A percentile compares a stretch with the other conserved stretches of the same genome.
These are phyloP conservation scores for Helicostylum pulchrum DNA, from an alignment of 192 early-diverging fungal species.

Conservation along the genomic window DNA sequence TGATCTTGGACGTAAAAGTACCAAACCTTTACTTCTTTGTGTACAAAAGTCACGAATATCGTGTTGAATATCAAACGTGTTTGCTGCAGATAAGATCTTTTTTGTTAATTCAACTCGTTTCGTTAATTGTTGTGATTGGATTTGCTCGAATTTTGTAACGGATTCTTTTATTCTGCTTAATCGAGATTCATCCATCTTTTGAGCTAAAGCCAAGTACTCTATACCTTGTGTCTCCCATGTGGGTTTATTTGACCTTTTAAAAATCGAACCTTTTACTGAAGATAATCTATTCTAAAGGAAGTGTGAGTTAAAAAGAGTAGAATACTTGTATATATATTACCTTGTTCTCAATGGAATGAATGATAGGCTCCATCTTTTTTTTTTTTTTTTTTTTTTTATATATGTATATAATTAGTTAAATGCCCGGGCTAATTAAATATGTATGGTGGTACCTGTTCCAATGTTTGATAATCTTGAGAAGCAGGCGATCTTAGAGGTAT, in stretches of 20 bases:
- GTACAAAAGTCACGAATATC: slow-evolving; percentile 8
- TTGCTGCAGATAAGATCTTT: neutral
- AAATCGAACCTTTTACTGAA: slow-evolving; percentile 18
- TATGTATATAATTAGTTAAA: neutral
- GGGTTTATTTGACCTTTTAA: neutral
- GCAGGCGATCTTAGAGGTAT: slow-evolving; percentile 19
- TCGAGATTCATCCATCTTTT: slow-evolving; percentile 28
- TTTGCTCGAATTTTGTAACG: slow-evolving; percentile 18
- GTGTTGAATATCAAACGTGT: slow-evolving; percentile 6
- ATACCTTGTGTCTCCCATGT: neutral
- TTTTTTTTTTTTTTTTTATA: too few relatives aligned
- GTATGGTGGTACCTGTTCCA: slow-evolving; percentile 14
- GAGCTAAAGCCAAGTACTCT: neutral
- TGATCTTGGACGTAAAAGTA: neutral
- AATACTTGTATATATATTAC: neutral
- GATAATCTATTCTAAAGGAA: slow-evolving; percentile 13
- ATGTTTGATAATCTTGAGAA: slow-evolving; percentile 19
- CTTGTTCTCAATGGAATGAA: slow-evolving; percentile 1
- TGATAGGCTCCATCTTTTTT: neutral
- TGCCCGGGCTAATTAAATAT: neutral
- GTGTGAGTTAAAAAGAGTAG: neutral
- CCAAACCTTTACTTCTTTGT: slow-evolving; percentile 1
- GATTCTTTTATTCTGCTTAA: slow-evolving; percentile 15
- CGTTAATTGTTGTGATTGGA: slow-evolving; percentile 29
- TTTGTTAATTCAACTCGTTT: slow-evolving; percentile 27